These are phyloP conservation scores for Globisporangium irregulare DNA, from an alignment of 352 stramenopile species.

Conservation along the genomic window DNA sequence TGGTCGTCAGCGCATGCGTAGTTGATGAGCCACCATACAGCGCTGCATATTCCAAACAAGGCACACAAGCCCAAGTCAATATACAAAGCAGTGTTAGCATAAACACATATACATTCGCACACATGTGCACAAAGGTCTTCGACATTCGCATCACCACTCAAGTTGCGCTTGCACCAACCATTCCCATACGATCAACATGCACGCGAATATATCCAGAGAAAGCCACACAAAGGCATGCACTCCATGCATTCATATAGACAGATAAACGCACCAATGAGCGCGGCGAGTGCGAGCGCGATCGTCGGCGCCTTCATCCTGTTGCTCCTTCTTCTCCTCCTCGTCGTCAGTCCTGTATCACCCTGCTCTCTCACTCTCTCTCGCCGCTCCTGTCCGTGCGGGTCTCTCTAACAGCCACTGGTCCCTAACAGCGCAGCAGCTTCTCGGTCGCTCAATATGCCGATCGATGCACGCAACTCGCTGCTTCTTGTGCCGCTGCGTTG, in stretches of 20 bases:
- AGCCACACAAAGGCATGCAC: not conserved
- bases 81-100: not conserved
- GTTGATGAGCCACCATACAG: slow-evolving; percentile 3
- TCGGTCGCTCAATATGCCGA: not conserved
- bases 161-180: too few relatives aligned
- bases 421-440: too few relatives aligned
- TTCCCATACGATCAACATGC: not conserved
- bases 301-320: slow-evolving; percentile 16
- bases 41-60: not conserved
- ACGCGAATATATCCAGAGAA: not conserved
- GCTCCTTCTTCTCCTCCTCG: too few relatives aligned
- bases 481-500: not conserved
- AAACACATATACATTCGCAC: not conserved
- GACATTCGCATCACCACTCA: too few relatives aligned
- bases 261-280: slow-evolving; percentile 15
- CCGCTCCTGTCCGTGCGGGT: not conserved
- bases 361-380: not conserved
- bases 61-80: not conserved
- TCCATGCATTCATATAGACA: not conserved
- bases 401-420: not conserved
- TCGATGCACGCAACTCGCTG: not conserved
- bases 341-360: not conserved
- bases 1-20: slow-evolving; percentile 9
- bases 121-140: too few relatives aligned
- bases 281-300: slow-evolving; percentile 8